Percentiles rank a stretch among this genome's conserved stretches.
phyloP scores from a whole-genome alignment of 805 yeast genomes.

The Candida corydali region DNA sequence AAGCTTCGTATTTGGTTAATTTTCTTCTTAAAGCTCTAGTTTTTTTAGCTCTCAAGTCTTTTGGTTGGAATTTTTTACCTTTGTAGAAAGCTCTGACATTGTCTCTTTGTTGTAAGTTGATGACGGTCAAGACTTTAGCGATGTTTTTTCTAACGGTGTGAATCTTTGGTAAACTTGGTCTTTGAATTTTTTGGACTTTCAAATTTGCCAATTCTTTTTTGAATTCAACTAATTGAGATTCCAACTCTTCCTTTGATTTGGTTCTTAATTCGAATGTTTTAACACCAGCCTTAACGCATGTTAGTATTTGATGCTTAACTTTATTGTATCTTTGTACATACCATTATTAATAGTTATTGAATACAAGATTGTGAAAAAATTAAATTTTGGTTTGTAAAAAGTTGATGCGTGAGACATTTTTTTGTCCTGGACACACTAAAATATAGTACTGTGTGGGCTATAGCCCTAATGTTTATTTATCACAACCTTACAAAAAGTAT shows the following conservation, averaged over 20 bases:
- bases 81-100: constrained; percentile 92
- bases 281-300: constrained; percentile 66
- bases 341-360: constrained; percentile 10
- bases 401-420: background rate
- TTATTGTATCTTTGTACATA: constrained; percentile 9
- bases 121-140: constrained; percentile 96
- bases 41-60: constrained; percentile 98
- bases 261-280: constrained; percentile 96
- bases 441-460: background rate
- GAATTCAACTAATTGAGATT: constrained; percentile 88
- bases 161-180: constrained; percentile 93
- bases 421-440: no score
- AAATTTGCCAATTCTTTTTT: constrained; percentile 95
- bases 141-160: constrained; percentile 96
- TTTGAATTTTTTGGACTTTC: constrained; percentile 92
- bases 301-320: constrained; percentile 10
- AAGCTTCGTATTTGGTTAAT: constrained; percentile 82
- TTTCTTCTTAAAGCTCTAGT: constrained; percentile 99
- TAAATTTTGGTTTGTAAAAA: background rate
- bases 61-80: constrained; percentile 94
- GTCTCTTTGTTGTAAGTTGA: constrained; percentile 95
- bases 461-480: background rate
- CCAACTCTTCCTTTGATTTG: constrained; percentile 95
- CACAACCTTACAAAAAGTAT: no score
- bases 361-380: constrained; percentile 1